Percentiles rank a stretch among this genome's conserved stretches.
phyloP scores from a whole-genome alignment of 768 basidiomycete species.

The Calocera cornea region DNA sequence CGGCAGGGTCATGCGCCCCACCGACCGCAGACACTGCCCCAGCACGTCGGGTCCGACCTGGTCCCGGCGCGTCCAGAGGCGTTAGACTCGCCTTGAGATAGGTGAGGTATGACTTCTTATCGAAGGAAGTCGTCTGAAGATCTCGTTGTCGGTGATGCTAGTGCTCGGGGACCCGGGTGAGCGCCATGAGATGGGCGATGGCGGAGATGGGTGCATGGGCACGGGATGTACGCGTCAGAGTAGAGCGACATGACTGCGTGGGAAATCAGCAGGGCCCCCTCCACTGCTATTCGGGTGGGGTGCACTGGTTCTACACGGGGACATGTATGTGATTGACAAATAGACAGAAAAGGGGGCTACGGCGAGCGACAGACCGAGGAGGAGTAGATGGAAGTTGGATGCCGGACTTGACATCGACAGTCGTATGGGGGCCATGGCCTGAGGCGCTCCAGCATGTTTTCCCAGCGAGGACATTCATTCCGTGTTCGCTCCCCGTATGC shows the following conservation, averaged over 20 bases:
- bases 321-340: not conserved
- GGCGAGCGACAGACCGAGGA: not conserved
- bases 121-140: slow-evolving; percentile 72
- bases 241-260: slow-evolving; percentile 51
- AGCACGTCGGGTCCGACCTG: too few relatives aligned
- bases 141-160: slow-evolving; percentile 67
- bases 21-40: not conserved
- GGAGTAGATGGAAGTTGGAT: not conserved
- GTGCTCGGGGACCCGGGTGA: slow-evolving; percentile 16
- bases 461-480: too few relatives aligned
- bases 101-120: slow-evolving; percentile 74
- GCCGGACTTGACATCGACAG: not conserved
- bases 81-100: slow-evolving; percentile 58
- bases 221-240: slow-evolving; percentile 29
- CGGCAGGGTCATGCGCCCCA: not conserved
- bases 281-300: not conserved
- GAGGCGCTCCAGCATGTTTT: too few relatives aligned
- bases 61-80: too few relatives aligned
- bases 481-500: too few relatives aligned
- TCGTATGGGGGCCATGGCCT: too few relatives aligned
- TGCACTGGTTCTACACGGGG: not conserved
- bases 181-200: not conserved
- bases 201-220: not conserved
- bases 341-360: not conserved
- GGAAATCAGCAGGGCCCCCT: not conserved